These are phyloP conservation scores for Cenchrus americanus DNA, from an alignment of 176 grass and related monocot genomes.

Conservation along the genomic window DNA sequence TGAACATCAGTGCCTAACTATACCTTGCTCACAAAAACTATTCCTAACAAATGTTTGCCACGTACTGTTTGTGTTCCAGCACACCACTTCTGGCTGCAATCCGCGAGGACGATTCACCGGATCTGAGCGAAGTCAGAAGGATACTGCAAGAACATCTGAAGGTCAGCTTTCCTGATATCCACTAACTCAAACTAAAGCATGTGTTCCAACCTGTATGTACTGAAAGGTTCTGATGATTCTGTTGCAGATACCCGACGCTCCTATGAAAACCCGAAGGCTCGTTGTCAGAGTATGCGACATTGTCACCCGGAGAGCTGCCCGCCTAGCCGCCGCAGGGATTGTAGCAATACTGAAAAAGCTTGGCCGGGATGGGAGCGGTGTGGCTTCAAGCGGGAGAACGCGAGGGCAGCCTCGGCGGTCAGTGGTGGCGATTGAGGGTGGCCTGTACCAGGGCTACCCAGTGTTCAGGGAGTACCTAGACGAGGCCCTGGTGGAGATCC, in stretches of 20 bases:
- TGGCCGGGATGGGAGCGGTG: slow-evolving; percentile 64
- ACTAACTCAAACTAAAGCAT: background rate
- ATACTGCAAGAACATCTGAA: slow-evolving; percentile 70
- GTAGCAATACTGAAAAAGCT: slow-evolving; percentile 86
- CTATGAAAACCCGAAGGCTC: slow-evolving; percentile 77
- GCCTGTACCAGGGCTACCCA: slow-evolving; percentile 65
- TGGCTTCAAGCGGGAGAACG: slow-evolving; percentile 47
- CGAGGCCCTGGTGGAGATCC: slow-evolving; percentile 76
- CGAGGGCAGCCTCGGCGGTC: slow-evolving; percentile 51
- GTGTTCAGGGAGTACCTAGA: slow-evolving; percentile 81
- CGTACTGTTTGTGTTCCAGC: slow-evolving; percentile 41
- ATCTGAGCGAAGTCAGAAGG: slow-evolving; percentile 80
- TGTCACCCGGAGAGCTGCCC: slow-evolving; percentile 72
- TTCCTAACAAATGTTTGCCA: slow-evolving; percentile 6
- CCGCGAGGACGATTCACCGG: slow-evolving; percentile 77
- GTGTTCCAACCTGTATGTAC: background rate
- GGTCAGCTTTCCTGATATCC: slow-evolving; percentile 38
- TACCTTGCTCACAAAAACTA: background rate
- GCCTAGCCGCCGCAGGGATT: slow-evolving; percentile 77
- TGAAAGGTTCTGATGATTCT: background rate
- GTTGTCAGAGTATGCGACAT: slow-evolving; percentile 75
- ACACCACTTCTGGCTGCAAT: slow-evolving; percentile 80
- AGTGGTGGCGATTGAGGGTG: slow-evolving; percentile 76
- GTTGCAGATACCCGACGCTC: slow-evolving; percentile 59
- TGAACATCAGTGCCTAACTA: background rate